phyloP scores from a whole-genome alignment of 225 moss, liverwort and hornwort species.

The Anthoceros angustus region DNA sequence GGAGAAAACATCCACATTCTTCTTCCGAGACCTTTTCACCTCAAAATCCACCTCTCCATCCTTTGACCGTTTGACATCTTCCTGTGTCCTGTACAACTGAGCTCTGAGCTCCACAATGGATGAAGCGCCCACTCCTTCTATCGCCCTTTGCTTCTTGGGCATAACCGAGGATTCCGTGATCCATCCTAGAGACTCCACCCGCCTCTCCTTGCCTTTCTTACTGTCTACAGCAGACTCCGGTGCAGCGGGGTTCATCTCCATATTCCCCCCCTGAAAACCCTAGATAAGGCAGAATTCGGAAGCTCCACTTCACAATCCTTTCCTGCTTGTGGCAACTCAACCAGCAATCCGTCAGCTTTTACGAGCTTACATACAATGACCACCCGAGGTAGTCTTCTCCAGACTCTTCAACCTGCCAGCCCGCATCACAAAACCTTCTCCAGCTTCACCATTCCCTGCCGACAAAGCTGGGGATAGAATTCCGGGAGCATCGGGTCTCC shows the following conservation, averaged over 20 bases:
- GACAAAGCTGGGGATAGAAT: too few species aligned
- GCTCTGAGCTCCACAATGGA: slow-evolving; percentile 88
- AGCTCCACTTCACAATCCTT: too few species aligned
- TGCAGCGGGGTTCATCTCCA: not conserved
- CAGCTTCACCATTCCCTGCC: too few species aligned
- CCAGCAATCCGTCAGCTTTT: too few species aligned
- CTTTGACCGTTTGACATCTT: slow-evolving; percentile 73
- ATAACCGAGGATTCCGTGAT: slow-evolving; percentile 88
- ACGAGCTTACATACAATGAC: too few species aligned
- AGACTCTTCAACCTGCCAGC: too few species aligned
- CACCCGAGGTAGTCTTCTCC: too few species aligned
- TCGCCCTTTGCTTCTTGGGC: slow-evolving; percentile 81
- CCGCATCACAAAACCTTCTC: too few species aligned
- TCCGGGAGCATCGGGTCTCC: too few species aligned
- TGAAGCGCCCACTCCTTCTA: slow-evolving; percentile 74
- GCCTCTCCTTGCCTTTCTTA: slow-evolving; percentile 18
- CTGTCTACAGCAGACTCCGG: not conserved
- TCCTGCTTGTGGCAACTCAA: too few species aligned
- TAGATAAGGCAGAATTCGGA: too few species aligned
- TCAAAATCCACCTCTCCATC: slow-evolving; percentile 54
- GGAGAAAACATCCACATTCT: slow-evolving; percentile 42
- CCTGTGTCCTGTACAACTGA: slow-evolving; percentile 77
- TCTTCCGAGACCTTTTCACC: slow-evolving; percentile 30
- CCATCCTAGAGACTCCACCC: slow-evolving; percentile 94
- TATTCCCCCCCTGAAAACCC: not conserved